Percentiles rank a stretch among this genome's conserved stretches.
phyloP scores from a whole-genome alignment of 768 basidiomycete species.

The Amanita exitialis region DNA sequence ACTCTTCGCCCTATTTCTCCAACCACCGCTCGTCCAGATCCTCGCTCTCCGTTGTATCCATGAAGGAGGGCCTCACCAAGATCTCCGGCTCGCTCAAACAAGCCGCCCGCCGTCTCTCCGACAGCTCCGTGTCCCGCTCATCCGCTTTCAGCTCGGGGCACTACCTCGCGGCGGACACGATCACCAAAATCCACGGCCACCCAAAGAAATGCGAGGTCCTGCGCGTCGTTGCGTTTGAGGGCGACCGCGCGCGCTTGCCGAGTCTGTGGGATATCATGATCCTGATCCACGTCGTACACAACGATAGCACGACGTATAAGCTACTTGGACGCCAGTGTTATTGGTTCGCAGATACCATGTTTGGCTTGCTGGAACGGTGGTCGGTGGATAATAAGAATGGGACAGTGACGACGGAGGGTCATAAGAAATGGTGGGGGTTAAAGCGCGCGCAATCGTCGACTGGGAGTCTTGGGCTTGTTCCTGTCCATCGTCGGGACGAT shows the following conservation, averaged over 20 bases:
- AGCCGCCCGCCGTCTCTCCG: background rate
- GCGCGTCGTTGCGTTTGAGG: background rate
- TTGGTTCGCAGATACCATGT: background rate
- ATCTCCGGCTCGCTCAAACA: background rate
- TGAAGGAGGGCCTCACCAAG: background rate
- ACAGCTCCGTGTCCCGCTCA: background rate
- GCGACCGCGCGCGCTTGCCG: background rate
- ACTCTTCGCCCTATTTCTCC: background rate
- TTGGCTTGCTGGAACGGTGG: background rate
- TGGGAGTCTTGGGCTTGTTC: background rate
- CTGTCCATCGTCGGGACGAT: background rate
- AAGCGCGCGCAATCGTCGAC: background rate
- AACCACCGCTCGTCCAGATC: background rate
- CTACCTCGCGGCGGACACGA: background rate
- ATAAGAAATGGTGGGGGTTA: background rate
- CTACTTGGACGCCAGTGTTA: background rate
- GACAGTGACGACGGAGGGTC: background rate
- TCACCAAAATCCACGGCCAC: background rate
- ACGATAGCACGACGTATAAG: background rate
- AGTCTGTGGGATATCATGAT: background rate
- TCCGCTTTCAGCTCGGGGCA: background rate
- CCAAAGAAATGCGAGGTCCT: background rate
- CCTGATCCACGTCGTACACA: background rate
- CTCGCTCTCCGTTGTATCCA: background rate
- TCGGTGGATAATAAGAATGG: background rate